Percentiles rank a stretch among this genome's conserved stretches.
Evolutionary conservation across 306 rosid species (phyloP).

Genomic region (Psophocarpus tetragonolobus): DNA sequence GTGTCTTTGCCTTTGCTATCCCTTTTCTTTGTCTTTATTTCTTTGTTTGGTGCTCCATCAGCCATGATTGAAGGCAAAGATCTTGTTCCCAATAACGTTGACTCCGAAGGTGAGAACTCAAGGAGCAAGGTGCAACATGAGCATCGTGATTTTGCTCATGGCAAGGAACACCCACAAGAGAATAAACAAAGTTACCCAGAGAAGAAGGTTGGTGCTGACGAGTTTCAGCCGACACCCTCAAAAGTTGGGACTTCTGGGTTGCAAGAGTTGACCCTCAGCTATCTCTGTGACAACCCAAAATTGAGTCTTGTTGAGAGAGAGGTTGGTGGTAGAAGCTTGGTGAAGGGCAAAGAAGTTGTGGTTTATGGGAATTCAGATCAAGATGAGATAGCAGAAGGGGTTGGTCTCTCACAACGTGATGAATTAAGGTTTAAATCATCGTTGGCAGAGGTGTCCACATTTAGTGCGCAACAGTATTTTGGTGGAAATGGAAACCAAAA

Average conservation of each 20-base stretch:
- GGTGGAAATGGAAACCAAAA: neutral
- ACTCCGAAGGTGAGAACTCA: conserved; percentile 66
- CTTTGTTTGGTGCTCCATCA: neutral
- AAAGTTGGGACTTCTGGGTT: conserved; percentile 41
- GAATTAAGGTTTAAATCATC: neutral
- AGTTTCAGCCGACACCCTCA: conserved; percentile 36
- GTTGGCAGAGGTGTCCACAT: neutral
- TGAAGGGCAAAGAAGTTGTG: conserved; percentile 55
- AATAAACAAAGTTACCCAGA: conserved; percentile 40
- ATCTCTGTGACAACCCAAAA: conserved; percentile 69
- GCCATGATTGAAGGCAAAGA: conserved; percentile 62
- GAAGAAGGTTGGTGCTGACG: conserved; percentile 31
- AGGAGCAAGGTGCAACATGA: conserved; percentile 47
- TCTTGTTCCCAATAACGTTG: conserved; percentile 47
- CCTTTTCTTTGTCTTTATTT: neutral
- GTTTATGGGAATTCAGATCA: conserved; percentile 47
- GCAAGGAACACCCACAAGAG: conserved; percentile 32
- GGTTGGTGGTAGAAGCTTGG: conserved; percentile 35
- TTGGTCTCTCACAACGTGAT: neutral
- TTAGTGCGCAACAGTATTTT: neutral
- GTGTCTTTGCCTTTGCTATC: neutral
- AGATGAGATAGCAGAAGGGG: conserved; percentile 23
- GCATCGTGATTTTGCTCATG: conserved; percentile 37
- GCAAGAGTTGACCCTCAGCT: conserved; percentile 79
- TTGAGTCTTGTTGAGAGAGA: conserved; percentile 55